phyloP scores from a whole-genome alignment of 176 grass and related monocot genomes.

The Urochloa ruziziensis region DNA sequence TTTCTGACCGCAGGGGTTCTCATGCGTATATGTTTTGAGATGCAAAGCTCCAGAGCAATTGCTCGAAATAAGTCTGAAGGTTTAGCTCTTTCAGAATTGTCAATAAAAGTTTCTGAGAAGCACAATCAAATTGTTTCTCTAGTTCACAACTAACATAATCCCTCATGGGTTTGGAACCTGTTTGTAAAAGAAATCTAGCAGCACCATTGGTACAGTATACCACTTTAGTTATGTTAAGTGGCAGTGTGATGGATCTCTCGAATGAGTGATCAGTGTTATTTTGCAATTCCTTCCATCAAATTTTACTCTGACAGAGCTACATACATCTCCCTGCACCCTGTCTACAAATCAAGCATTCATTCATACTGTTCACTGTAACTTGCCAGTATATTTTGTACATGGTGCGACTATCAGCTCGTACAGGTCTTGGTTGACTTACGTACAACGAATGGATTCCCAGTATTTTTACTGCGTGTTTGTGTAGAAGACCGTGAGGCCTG shows the following conservation, averaged over 20 bases:
- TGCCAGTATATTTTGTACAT: neutral
- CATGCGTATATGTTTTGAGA: neutral
- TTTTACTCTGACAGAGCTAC: neutral
- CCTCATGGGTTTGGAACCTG: neutral
- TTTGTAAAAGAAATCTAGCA: neutral
- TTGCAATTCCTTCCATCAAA: neutral
- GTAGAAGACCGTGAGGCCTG: conserved; percentile 23
- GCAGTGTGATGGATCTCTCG: neutral
- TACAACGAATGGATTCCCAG: neutral
- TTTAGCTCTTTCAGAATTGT: neutral
- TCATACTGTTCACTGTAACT: neutral
- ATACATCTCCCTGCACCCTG: neutral
- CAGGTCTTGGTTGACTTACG: conserved; percentile 5
- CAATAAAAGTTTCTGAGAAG: neutral
- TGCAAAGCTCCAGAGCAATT: neutral
- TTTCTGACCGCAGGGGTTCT: neutral
- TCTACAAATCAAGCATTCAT: neutral
- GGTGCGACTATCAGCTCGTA: neutral
- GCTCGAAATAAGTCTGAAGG: neutral
- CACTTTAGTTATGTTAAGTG: neutral
- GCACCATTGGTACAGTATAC: neutral
- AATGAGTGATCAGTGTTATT: neutral
- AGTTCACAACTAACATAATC: neutral
- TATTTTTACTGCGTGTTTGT: neutral
- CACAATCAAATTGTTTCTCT: neutral